Conservation (phyloP, 371 early-diverging fungal species). For the Mucor circinelloides region DNA sequence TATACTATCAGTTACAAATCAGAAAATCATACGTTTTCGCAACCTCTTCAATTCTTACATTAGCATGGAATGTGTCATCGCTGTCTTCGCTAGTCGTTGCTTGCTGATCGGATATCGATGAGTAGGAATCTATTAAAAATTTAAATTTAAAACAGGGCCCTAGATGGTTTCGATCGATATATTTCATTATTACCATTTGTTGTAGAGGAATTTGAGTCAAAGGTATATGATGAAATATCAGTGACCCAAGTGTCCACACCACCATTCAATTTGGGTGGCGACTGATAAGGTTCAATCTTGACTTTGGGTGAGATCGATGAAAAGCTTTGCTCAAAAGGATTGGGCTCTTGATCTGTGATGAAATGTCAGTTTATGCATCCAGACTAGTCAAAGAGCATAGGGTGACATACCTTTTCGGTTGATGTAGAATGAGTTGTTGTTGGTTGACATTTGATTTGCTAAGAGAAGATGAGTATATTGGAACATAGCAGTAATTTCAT, state of each 20-base stretch:
- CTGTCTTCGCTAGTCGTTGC: constrained; percentile 12
- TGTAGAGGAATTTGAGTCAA: constrained; percentile 4
- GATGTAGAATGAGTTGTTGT: not conserved
- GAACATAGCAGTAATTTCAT: not conserved
- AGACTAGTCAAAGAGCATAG: too few relatives aligned
- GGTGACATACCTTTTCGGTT: not conserved
- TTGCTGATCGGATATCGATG: constrained; percentile 7
- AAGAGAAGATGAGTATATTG: not conserved
- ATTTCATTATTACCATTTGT: not conserved
- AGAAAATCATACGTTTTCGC: not conserved
- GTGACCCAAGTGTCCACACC: constrained; percentile 7
- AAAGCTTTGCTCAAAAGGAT: constrained; percentile 87
- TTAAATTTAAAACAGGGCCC: not conserved
- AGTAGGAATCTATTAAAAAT: constrained; percentile 11
- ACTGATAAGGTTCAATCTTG: not conserved
- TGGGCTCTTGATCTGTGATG: constrained; percentile 71
- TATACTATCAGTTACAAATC: not conserved
- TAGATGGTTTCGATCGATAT: not conserved
- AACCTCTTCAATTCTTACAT: not conserved
- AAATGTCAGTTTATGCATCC: too few relatives aligned
- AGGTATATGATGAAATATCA: constrained; percentile 11
- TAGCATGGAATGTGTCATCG: not conserved
- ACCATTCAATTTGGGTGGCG: not conserved
- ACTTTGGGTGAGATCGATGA: constrained; percentile 32
- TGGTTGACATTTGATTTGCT: not conserved